phyloP scores from a whole-genome alignment of 306 rosid genomes.

The Cicer yamashitae region DNA sequence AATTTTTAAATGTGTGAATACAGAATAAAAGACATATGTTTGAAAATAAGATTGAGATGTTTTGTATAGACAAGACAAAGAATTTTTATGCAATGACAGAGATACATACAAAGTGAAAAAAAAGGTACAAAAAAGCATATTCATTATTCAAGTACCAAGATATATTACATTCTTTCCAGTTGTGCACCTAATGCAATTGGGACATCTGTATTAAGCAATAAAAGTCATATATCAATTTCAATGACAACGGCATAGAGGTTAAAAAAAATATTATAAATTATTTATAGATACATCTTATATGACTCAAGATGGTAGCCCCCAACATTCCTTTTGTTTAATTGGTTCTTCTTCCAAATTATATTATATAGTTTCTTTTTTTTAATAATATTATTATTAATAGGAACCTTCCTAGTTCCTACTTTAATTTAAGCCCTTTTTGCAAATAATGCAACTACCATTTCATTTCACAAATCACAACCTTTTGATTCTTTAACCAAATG shows the following conservation, averaged over 20 bases:
- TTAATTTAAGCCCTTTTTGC: slow-evolving; percentile 46
- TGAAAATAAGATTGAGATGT: slow-evolving; percentile 39
- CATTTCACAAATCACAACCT: slow-evolving; percentile 4
- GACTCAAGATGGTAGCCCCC: slow-evolving; percentile 53
- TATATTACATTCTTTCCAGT: slow-evolving; percentile 54
- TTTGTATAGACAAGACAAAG: slow-evolving; percentile 44
- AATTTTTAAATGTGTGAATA: background rate
- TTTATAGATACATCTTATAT: slow-evolving; percentile 46
- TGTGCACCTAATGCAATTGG: slow-evolving; percentile 48
- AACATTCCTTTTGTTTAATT: slow-evolving; percentile 53
- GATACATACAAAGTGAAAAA: slow-evolving; percentile 46
- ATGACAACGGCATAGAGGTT: slow-evolving; percentile 48
- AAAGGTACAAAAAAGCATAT: slow-evolving; percentile 44
- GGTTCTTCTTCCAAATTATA: slow-evolving; percentile 41
- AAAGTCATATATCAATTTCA: slow-evolving; percentile 51
- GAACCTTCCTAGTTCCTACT: slow-evolving; percentile 57
- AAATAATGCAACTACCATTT: slow-evolving; percentile 47
- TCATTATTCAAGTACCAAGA: slow-evolving; percentile 47
- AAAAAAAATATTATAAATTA: slow-evolving; percentile 37
- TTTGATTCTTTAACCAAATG: slow-evolving; percentile 40
- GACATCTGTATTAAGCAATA: slow-evolving; percentile 59
- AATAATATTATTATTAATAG: slow-evolving; percentile 27
- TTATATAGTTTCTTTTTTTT: slow-evolving; percentile 4
- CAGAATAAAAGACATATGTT: slow-evolving; percentile 26
- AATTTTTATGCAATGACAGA: slow-evolving; percentile 38